Evolutionary conservation across 495 filamentous ascomycete genomes (phyloP), one percentile per base, ranked within the genome.

Genomic region (Aspergillus panamensis): DNA sequence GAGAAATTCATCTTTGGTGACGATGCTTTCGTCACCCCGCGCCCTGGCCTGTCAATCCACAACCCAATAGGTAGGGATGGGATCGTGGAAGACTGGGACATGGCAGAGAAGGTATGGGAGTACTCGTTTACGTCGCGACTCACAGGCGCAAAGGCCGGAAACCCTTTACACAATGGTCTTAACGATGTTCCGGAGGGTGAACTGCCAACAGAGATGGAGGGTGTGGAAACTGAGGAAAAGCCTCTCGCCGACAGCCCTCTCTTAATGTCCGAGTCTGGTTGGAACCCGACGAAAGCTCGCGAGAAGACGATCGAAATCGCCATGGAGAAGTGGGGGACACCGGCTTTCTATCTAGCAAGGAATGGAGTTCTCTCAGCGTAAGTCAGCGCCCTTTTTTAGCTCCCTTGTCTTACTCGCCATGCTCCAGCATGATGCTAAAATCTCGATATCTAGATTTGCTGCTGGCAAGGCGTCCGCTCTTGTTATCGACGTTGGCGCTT

Each of bases 61-160:
- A 97, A 97, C 70, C 91, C 93, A 59, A 92, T 96, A 81, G 84
- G 83, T 63, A 83, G 85, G 65, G 93, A 97, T 70, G 91, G 92
- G 60, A 82, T 89, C 30, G 95, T 97, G 49, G 90, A 95, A 71
- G 93, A 98, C 71, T 97, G 94, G 94, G 95, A 97, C 58, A 86
- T 86, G 54, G 94, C 92, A 20, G 84, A 89, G 51, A 87, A 85
- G 69, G 69, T 97, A 21, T 97, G 93, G 94, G 91, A 96, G 68
- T 92, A 83, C 72, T 87, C 84, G 59, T 90, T 89, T 71, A 91
- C 81, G 63, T 95, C 83, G 63, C 84, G 84, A 67, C 83, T 88
- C 62, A 93, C 80, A n/a, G 85, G 80, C 68, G 77, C 72, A 59
- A 87, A 78, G 75, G 82, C 73, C 57, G 76, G 78, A 13, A 81